A percentile compares a stretch with the other conserved stretches of the same genome.
phyloP scores from a whole-genome alignment of 768 basidiomycete species.

The Thelephora ganbajun region DNA sequence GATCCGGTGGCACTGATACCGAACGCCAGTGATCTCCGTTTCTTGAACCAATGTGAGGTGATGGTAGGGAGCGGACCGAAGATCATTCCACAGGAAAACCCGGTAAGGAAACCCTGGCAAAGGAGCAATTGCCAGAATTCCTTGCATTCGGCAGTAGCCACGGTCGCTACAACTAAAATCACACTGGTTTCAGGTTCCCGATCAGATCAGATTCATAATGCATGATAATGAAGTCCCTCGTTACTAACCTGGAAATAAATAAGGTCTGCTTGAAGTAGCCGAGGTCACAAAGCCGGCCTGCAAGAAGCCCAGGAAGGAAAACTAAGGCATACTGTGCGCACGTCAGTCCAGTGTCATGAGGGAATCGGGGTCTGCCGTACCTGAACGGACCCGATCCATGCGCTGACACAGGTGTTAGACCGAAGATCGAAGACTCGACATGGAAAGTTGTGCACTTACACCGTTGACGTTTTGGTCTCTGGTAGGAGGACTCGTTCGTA shows the following conservation, averaged over 20 bases:
- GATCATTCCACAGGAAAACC: constrained; percentile 35
- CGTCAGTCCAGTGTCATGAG: too few species aligned
- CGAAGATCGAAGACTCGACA: background rate
- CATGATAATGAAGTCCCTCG: too few species aligned
- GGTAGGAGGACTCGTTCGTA: constrained; percentile 42
- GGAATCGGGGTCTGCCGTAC: constrained; percentile 15
- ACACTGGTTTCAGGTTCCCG: constrained; percentile 19
- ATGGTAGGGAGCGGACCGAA: constrained; percentile 49
- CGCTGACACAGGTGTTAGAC: constrained; percentile 21
- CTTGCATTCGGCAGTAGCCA: constrained; percentile 59
- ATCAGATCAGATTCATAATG: too few species aligned
- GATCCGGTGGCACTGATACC: constrained; percentile 56
- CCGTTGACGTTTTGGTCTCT: constrained; percentile 39
- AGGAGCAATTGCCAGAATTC: constrained; percentile 69
- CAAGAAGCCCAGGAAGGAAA: constrained; percentile 46
- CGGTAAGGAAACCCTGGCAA: constrained; percentile 56
- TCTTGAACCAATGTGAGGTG: constrained; percentile 64
- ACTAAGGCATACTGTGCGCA: constrained; percentile 39
- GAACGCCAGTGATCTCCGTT: constrained; percentile 38
- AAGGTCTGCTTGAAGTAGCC: constrained; percentile 47
- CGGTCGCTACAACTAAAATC: constrained; percentile 38
- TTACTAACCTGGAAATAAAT: constrained; percentile 13
- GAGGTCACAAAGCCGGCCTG: constrained; percentile 61
- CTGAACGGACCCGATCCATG: constrained; percentile 75
- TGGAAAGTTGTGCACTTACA: constrained; percentile 23